Evolutionary conservation across 139 green algal genomes (phyloP), one percentile per base, ranked within the genome.

Genomic region (Yamagishiella unicocca): DNA sequence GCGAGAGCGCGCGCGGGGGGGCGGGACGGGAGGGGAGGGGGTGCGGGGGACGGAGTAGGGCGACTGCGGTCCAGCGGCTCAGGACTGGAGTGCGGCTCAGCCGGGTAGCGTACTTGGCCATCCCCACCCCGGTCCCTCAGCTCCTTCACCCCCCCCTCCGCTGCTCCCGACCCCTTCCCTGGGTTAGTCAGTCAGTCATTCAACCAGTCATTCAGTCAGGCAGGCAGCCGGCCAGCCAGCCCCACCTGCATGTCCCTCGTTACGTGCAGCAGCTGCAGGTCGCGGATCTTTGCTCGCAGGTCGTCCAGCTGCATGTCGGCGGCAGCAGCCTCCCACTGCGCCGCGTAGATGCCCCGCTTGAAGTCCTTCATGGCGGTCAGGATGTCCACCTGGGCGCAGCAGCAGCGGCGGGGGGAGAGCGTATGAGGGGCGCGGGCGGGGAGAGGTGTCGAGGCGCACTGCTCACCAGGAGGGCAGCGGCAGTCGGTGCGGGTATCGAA

Each of bases 241-340:
- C 73, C n/a, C 76, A 88, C 88, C 78, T 96, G 94, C 82, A 96
- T 88, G 50, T 94, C 91, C 38, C 95, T 92, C 5, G 93, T 97
- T 19, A 97, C 94, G 46, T 95, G 92, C 50, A 97, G 83, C 80
- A 98, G 92, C 93, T 98, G 95, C 76, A 97, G 88, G 85, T 97
- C 93, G 54, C 89, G 91, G 10, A 92, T 93, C 68, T 92, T 88
- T 85, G 93, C 91, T 8, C 74, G 43, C 55, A 95, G 64, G 83
- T 98, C 95, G n/a, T 92, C 91, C 37, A 92, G 87, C 87, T 35
- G 61, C 91, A 94, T 93, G 33, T 91, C 90, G 14, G 87, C 78
- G 43, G 71, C 87, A 46, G 89, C 62, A 43, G 94, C 92, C 78
- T 96, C 90, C 95, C 95, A 97, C 89, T 97, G 71, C 58, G 95